These are phyloP conservation scores for Glarea lozoyensis DNA, from an alignment of 495 filamentous ascomycete genomes.

Conservation along the genomic window DNA sequence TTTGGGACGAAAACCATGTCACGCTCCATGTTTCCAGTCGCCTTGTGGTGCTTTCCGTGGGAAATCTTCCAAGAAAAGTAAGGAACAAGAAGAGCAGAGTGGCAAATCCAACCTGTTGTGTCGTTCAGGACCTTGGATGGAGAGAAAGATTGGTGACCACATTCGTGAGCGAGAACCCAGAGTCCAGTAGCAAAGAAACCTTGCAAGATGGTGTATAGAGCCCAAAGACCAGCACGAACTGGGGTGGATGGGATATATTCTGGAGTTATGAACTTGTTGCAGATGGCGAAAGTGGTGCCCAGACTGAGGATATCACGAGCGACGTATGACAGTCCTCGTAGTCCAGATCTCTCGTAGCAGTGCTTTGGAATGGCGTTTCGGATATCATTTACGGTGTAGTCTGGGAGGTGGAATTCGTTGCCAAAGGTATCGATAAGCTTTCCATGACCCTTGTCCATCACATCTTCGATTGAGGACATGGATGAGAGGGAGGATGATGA, in stretches of 20 bases:
- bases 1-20: conserved; percentile 97
- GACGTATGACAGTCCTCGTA: conserved; percentile 56
- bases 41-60: conserved; percentile 92
- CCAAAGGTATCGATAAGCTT: conserved; percentile 66
- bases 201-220: conserved; percentile 60
- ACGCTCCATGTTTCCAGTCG: conserved; percentile 87
- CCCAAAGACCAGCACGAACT: conserved; percentile 52
- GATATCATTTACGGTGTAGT: conserved; percentile 75
- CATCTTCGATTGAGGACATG: conserved; percentile 55
- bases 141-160: conserved; percentile 82
- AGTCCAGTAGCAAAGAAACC: conserved; percentile 71
- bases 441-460: conserved; percentile 29
- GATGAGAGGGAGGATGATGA: conserved; percentile 91
- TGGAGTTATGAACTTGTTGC: conserved; percentile 53
- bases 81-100: conserved; percentile 73
- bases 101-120: conserved; percentile 75
- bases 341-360: conserved; percentile 66
- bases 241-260: conserved; percentile 50
- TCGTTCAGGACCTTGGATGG: conserved; percentile 73
- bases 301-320: conserved; percentile 58
- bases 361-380: conserved; percentile 73
- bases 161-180: conserved; percentile 85
- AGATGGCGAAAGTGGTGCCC: conserved; percentile 55
- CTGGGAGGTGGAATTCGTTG: conserved; percentile 64
- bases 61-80: conserved; percentile 94